phyloP scores from a whole-genome alignment of 2,329 filamentous ascomycete genomes.

The Cytospora schulzeri region DNA sequence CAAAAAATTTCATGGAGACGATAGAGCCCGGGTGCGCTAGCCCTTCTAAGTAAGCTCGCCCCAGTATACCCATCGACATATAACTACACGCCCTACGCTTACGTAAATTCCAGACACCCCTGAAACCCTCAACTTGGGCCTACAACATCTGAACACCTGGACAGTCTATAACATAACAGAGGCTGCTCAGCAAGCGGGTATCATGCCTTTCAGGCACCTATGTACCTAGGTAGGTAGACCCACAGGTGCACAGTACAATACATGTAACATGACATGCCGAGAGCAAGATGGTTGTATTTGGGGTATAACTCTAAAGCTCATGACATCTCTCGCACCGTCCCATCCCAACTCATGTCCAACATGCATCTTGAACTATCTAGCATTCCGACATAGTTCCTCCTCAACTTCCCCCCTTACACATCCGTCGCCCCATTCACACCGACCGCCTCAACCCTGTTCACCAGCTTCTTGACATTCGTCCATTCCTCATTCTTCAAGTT shows the following conservation, averaged over 20 bases:
- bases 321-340: slow-evolving; percentile 16
- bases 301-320: slow-evolving; percentile 27
- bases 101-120: neutral
- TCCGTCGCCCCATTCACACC: slow-evolving; percentile 52
- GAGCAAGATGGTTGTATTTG: slow-evolving; percentile 14
- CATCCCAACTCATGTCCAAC: slow-evolving; percentile 17
- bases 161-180: too few species aligned
- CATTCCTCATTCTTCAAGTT: slow-evolving; percentile 85
- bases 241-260: too few species aligned
- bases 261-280: neutral
- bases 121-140: too few species aligned
- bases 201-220: too few species aligned
- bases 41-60: neutral
- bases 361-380: slow-evolving; percentile 6
- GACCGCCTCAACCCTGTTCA: slow-evolving; percentile 72
- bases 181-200: too few species aligned
- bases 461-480: slow-evolving; percentile 87
- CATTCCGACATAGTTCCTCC: slow-evolving; percentile 7
- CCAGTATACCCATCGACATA: neutral
- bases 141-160: too few species aligned
- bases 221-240: too few species aligned
- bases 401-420: slow-evolving; percentile 34
- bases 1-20: slow-evolving; percentile 1
- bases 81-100: neutral
- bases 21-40: neutral